Conservation (phyloP, 164 flowering plant genomes). For the Warburgia ugandensis region DNA sequence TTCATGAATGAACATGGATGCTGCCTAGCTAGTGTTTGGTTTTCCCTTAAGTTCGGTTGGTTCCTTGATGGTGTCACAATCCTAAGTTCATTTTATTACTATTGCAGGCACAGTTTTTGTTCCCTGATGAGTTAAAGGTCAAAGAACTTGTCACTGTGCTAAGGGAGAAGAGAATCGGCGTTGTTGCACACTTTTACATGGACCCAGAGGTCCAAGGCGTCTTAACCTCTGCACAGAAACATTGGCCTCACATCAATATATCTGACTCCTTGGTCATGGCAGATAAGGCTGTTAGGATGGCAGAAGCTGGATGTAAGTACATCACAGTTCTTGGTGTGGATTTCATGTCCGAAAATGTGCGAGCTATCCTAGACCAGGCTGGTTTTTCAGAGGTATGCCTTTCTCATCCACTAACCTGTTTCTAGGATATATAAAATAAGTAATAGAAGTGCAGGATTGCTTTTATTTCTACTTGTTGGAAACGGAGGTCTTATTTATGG, state of each 20-base stretch:
- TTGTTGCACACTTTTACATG: conserved; percentile 97
- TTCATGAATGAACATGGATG: too few relatives aligned
- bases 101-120: conserved; percentile 78
- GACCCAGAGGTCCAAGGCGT: conserved; percentile 99
- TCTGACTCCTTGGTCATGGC: conserved; percentile 98
- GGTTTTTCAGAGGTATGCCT: conserved; percentile 67
- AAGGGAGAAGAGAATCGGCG: conserved; percentile 81
- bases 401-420: neutral
- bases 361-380: conserved; percentile 95
- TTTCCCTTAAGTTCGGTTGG: too few relatives aligned
- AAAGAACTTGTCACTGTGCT: conserved; percentile 70
- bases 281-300: conserved; percentile 90
- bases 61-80: too few relatives aligned
- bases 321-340: conserved; percentile 92
- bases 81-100: conserved; percentile 25
- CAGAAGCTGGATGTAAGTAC: conserved; percentile 74
- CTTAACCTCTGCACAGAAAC: conserved; percentile 80
- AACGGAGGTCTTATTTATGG: too few relatives aligned
- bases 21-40: too few relatives aligned
- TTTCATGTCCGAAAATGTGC: conserved; percentile 99
- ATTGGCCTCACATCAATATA: conserved; percentile 91
- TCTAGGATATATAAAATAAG: neutral
- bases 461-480: neutral
- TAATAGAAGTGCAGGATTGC: neutral
- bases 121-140: conserved; percentile 70